These are phyloP conservation scores for Zygosaccharomyces bisporus DNA, from an alignment of 805 yeast genomes.

Conservation along the genomic window DNA sequence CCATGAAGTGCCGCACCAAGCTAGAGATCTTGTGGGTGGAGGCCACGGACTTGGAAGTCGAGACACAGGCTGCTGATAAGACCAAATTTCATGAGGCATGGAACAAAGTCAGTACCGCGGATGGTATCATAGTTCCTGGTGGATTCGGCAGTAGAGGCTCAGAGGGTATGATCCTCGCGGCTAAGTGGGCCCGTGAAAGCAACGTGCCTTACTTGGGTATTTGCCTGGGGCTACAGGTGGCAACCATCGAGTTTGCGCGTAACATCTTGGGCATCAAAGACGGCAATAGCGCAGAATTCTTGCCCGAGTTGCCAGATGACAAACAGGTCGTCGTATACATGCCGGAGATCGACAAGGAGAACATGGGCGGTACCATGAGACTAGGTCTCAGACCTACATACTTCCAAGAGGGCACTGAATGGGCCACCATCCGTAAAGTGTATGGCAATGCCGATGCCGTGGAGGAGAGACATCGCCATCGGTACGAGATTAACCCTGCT, in stretches of 20 bases:
- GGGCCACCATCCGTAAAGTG: slow-evolving; percentile 68
- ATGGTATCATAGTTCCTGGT: slow-evolving; percentile 97
- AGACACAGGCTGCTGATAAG: slow-evolving; percentile 58
- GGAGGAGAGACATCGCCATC: slow-evolving; percentile 94
- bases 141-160: slow-evolving; percentile 97
- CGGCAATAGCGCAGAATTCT: slow-evolving; percentile 82
- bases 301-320: slow-evolving; percentile 54
- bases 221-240: slow-evolving; percentile 95
- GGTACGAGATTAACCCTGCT: slow-evolving; percentile 94
- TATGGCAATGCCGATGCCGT: slow-evolving; percentile 70
- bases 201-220: slow-evolving; percentile 93
- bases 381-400: slow-evolving; percentile 88
- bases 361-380: slow-evolving; percentile 99
- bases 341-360: slow-evolving; percentile 97
- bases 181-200: slow-evolving; percentile 97
- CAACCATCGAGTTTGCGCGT: slow-evolving; percentile 90
- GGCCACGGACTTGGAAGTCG: slow-evolving; percentile 82
- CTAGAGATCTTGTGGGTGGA: slow-evolving; percentile 95
- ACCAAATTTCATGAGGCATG: slow-evolving; percentile 89
- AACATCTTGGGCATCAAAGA: slow-evolving; percentile 63
- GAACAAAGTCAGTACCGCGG: slow-evolving; percentile 89
- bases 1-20: slow-evolving; percentile 82
- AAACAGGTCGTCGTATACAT: slow-evolving; percentile 80
- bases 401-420: slow-evolving; percentile 63
- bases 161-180: slow-evolving; percentile 97